Evolutionary conservation across 805 yeast species (phyloP).

Genomic region (Saccharomycopsis fibuligera): DNA sequence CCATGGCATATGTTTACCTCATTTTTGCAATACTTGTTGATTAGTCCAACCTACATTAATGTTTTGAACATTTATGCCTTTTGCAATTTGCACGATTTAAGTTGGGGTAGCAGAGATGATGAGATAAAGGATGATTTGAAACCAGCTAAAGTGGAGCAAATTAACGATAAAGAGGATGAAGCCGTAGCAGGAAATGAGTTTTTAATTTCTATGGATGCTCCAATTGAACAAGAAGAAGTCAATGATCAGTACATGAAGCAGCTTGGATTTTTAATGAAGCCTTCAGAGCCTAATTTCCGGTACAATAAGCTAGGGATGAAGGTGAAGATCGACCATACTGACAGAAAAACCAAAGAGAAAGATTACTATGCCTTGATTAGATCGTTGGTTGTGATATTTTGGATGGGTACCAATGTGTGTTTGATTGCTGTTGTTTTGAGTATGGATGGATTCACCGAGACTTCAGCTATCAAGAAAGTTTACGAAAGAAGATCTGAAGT

Average conservation of each 20-base stretch:
- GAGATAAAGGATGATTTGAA: conserved; percentile 27
- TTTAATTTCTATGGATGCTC: conserved; percentile 50
- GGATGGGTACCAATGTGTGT: conserved; percentile 85
- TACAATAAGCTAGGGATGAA: conserved; percentile 34
- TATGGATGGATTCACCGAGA: conserved; percentile 54
- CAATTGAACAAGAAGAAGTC: conserved; percentile 70
- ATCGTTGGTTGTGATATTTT: conserved; percentile 78
- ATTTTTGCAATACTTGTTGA: conserved; percentile 71
- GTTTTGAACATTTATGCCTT: conserved; percentile 91
- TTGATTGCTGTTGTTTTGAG: conserved; percentile 78
- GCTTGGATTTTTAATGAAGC: conserved; percentile 44
- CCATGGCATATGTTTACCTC: conserved; percentile 93
- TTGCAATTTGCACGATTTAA: conserved; percentile 91
- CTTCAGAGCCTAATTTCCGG: conserved; percentile 24
- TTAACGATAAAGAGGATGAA: conserved; percentile 28
- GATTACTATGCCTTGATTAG: conserved; percentile 88
- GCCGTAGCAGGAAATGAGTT: conserved; percentile 22
- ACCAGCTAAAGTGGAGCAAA: conserved; percentile 29
- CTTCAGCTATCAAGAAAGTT: conserved; percentile 20
- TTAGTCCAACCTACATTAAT: conserved; percentile 87
- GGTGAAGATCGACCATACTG: conserved; percentile 27
- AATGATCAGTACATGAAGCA: conserved; percentile 66
- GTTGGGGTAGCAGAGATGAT: conserved; percentile 96
- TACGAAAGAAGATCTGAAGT: conserved; percentile 43
- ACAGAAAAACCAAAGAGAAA: conserved; percentile 49